A percentile compares a stretch with the other conserved stretches of the same genome.
Evolutionary conservation across 2,329 filamentous ascomycete genomes (phyloP).

Genomic region (Ceratocystis smalleyi): DNA sequence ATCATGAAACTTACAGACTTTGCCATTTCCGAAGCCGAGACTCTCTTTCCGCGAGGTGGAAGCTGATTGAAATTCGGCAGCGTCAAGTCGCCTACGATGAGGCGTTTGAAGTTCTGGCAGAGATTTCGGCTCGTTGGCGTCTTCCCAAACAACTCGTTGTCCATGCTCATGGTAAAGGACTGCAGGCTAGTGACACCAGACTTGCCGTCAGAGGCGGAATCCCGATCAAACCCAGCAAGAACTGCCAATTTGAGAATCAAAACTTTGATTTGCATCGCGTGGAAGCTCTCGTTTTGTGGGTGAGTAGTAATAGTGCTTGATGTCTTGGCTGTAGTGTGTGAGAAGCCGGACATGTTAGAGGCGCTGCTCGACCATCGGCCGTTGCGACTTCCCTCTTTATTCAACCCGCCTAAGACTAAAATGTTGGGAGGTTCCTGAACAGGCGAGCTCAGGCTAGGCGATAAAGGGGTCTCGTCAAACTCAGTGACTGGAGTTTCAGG

Average conservation of each 20-base stretch:
- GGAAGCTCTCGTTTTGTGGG: slow-evolving; percentile 54
- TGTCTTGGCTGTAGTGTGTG: slow-evolving; percentile 49
- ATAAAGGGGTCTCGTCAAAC: slow-evolving; percentile 79
- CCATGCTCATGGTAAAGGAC: slow-evolving; percentile 59
- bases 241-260: slow-evolving; percentile 74
- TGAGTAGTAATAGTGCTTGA: slow-evolving; percentile 59
- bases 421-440: slow-evolving; percentile 60
- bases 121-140: slow-evolving; percentile 54
- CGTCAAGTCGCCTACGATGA: slow-evolving; percentile 56
- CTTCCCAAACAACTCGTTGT: slow-evolving; percentile 63
- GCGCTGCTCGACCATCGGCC: slow-evolving; percentile 70
- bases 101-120: slow-evolving; percentile 63
- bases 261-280: slow-evolving; percentile 61
- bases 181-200: slow-evolving; percentile 43
- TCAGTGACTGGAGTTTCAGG: slow-evolving; percentile 83
- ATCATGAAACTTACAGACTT: slow-evolving; percentile 66
- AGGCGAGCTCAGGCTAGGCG: slow-evolving; percentile 59
- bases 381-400: slow-evolving; percentile 40
- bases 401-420: slow-evolving; percentile 57
- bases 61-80: slow-evolving; percentile 29
- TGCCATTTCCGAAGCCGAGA: slow-evolving; percentile 60
- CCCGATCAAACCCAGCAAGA: slow-evolving; percentile 63
- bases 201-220: slow-evolving; percentile 30
- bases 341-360: slow-evolving; percentile 65
- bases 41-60: slow-evolving; percentile 41